These are phyloP conservation scores for Cladophialophora exuberans DNA, from an alignment of 2,329 filamentous ascomycete species.

Conservation along the genomic window DNA sequence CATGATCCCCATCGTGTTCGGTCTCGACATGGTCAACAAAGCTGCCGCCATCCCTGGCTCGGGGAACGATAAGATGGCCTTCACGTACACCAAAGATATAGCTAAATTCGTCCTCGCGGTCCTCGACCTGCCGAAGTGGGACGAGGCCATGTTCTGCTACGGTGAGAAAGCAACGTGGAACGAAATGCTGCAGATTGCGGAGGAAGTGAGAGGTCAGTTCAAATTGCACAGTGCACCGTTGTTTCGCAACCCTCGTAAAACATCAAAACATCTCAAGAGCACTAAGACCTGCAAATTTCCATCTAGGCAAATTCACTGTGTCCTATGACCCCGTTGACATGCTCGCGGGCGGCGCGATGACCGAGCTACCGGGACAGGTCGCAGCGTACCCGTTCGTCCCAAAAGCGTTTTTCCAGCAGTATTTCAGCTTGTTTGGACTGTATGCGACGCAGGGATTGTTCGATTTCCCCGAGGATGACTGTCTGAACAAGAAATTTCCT, in stretches of 20 bases:
- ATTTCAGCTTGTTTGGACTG: conserved; percentile 29
- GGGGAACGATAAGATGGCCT: conserved; percentile 49
- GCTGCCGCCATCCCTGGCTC: conserved; percentile 54
- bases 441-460: conserved; percentile 26
- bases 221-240: not conserved
- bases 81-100: conserved; percentile 56
- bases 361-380: conserved; percentile 37
- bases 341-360: conserved; percentile 41
- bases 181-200: conserved; percentile 48
- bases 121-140: conserved; percentile 51
- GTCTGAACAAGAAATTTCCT: conserved; percentile 33
- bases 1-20: conserved; percentile 45
- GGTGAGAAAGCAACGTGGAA: conserved; percentile 51
- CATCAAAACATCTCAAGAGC: too few species aligned
- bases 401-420: conserved; percentile 32
- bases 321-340: conserved; percentile 40
- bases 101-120: conserved; percentile 49
- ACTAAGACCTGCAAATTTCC: conserved; percentile 1
- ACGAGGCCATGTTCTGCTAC: conserved; percentile 36
- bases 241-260: too few species aligned
- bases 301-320: conserved; percentile 43
- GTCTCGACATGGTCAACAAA: conserved; percentile 50
- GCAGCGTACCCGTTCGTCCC: conserved; percentile 32
- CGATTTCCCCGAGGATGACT: conserved; percentile 18
- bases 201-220: conserved; percentile 46